These are phyloP conservation scores for Xylaria sp. DNA, from an alignment of 2,329 filamentous ascomycete genomes.

Conservation along the genomic window DNA sequence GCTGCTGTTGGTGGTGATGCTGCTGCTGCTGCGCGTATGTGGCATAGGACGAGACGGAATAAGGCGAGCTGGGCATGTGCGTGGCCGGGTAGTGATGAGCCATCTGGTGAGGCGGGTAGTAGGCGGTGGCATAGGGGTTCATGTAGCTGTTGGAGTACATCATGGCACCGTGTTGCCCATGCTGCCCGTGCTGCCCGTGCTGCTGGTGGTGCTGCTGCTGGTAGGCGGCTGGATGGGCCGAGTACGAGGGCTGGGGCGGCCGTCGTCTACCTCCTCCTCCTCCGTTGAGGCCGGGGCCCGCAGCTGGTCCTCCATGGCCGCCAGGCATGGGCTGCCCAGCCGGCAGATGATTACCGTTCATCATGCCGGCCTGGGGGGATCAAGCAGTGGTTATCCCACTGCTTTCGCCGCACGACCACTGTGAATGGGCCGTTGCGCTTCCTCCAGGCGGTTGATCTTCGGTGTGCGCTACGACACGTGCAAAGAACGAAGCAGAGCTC, in stretches of 20 bases:
- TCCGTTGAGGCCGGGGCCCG: slow-evolving; percentile 46
- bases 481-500: slow-evolving; percentile 8
- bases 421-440: slow-evolving; percentile 21
- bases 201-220: slow-evolving; percentile 4
- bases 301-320: slow-evolving; percentile 46
- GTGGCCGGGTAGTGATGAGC: slow-evolving; percentile 69
- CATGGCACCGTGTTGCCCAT: slow-evolving; percentile 48
- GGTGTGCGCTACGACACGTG: slow-evolving; percentile 13
- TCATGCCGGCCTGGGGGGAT: slow-evolving; percentile 75
- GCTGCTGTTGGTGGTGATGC: background rate
- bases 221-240: slow-evolving; percentile 53
- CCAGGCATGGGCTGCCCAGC: slow-evolving; percentile 73
- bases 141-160: slow-evolving; percentile 64
- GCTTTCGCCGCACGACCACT: slow-evolving; percentile 35
- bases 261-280: slow-evolving; percentile 54
- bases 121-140: slow-evolving; percentile 61
- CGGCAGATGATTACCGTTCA: slow-evolving; percentile 81
- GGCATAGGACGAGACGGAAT: slow-evolving; percentile 60
- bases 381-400: slow-evolving; percentile 50
- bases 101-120: slow-evolving; percentile 62
- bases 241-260: slow-evolving; percentile 52
- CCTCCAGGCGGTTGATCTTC: slow-evolving; percentile 8
- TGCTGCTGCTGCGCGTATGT: slow-evolving; percentile 44
- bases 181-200: slow-evolving; percentile 48
- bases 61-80: slow-evolving; percentile 58